A percentile compares a stretch with the other conserved stretches of the same genome.
phyloP scores from a whole-genome alignment of 73 alveolate species.

The Paramecium tetraurelia region DNA sequence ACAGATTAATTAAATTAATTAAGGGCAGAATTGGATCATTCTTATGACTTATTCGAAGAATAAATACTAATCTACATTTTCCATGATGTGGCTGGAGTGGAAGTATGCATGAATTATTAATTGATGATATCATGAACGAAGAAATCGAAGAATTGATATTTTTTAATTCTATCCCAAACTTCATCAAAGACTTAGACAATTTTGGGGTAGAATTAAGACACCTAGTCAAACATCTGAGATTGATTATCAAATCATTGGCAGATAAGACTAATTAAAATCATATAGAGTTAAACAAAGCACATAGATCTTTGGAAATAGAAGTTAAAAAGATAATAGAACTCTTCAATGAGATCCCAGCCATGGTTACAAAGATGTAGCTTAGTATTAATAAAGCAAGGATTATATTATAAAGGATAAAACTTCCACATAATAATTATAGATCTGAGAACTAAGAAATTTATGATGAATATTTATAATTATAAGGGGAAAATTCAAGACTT shows the following conservation, averaged over 20 bases:
- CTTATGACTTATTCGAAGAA: background rate
- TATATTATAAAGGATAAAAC: background rate
- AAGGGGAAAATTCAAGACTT: background rate
- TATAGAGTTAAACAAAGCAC: background rate
- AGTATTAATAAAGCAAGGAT: background rate
- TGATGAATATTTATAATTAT: background rate
- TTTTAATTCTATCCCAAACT: background rate
- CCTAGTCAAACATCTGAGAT: background rate
- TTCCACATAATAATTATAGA: background rate
- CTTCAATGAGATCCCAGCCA: constrained; percentile 1
- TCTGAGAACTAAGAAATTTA: background rate
- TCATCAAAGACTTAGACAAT: background rate
- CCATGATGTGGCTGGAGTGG: constrained; percentile 3
- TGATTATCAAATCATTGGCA: background rate
- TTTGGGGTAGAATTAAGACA: background rate
- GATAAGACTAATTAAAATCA: background rate
- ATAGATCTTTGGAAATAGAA: background rate
- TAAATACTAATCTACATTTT: background rate
- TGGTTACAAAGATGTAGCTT: background rate
- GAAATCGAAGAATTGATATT: background rate
- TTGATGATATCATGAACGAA: background rate
- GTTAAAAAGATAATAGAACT: background rate
- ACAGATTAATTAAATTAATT: background rate
- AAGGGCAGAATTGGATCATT: background rate
- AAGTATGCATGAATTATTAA: background rate